phyloP scores from a whole-genome alignment of 2,329 filamentous ascomycete genomes.

The Trichoderma cornu-damae region DNA sequence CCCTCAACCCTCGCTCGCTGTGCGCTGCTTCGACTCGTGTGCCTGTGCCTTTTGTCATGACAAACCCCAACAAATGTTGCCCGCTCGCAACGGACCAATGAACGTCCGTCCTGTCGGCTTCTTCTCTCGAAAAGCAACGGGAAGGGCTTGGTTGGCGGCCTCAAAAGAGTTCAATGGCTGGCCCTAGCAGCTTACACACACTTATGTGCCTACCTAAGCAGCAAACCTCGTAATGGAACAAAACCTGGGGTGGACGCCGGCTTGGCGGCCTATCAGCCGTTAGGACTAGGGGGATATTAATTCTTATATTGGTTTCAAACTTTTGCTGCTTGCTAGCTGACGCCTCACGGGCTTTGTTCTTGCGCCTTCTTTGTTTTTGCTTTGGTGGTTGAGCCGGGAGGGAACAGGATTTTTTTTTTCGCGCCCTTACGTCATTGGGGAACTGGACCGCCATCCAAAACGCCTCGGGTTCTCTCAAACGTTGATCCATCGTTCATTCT shows the following conservation, averaged over 20 bases:
- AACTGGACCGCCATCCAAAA: background rate
- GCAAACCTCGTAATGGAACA: conserved; percentile 9
- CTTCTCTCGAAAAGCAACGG: conserved; percentile 3
- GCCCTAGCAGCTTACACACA: conserved; percentile 3
- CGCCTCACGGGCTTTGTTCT: background rate
- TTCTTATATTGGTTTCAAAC: too few species aligned
- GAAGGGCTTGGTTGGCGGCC: conserved; percentile 11
- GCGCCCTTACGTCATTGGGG: conserved; percentile 8
- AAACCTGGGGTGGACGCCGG: background rate
- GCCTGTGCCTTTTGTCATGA: background rate
- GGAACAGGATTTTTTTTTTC: conserved; percentile 1
- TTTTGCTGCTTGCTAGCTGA: conserved; percentile 3
- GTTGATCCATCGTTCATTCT: background rate
- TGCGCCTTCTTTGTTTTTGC: background rate
- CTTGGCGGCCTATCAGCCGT: background rate
- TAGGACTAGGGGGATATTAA: background rate
- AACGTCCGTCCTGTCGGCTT: background rate
- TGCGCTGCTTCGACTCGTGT: background rate
- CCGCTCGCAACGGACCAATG: conserved; percentile 2
- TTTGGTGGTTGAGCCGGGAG: background rate
- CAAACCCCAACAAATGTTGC: too few species aligned
- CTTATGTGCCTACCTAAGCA: too few species aligned
- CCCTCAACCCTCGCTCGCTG: too few species aligned
- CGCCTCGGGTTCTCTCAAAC: background rate
- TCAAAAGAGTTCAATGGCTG: background rate